These are phyloP conservation scores for Syncephalastrum contaminatum DNA, from an alignment of 371 early-diverging fungal genomes.

Conservation along the genomic window DNA sequence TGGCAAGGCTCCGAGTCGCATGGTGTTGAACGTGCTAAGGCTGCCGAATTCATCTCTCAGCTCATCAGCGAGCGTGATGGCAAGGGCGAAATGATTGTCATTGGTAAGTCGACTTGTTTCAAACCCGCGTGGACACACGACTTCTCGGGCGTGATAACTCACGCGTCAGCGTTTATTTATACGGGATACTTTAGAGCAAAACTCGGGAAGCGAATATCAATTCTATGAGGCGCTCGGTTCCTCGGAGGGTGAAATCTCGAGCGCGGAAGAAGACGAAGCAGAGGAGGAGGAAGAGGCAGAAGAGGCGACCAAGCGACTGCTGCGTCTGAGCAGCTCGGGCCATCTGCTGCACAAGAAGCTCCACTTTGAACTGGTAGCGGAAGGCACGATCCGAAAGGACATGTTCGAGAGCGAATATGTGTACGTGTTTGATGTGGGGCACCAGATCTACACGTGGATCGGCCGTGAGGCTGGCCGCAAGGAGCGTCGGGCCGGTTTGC, in stretches of 20 bases:
- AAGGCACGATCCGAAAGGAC: slow-evolving; percentile 40
- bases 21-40: slow-evolving; percentile 74
- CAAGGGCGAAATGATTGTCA: slow-evolving; percentile 60
- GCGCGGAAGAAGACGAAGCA: slow-evolving; percentile 38
- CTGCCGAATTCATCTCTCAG: slow-evolving; percentile 66
- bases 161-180: neutral
- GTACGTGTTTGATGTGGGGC: slow-evolving; percentile 60
- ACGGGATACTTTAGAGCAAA: slow-evolving; percentile 51
- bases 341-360: slow-evolving; percentile 31
- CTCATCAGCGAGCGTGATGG: slow-evolving; percentile 65
- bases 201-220: slow-evolving; percentile 54
- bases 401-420: slow-evolving; percentile 61
- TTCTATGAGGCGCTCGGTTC: slow-evolving; percentile 70
- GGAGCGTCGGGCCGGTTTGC: slow-evolving; percentile 58
- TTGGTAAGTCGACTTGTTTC: slow-evolving; percentile 43
- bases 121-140: no score
- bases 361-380: slow-evolving; percentile 48
- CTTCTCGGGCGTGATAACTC: neutral
- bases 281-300: slow-evolving; percentile 29
- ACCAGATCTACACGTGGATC: slow-evolving; percentile 66
- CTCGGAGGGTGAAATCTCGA: slow-evolving; percentile 55
- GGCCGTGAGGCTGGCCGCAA: slow-evolving; percentile 57
- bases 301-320: slow-evolving; percentile 41
- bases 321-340: slow-evolving; percentile 34
- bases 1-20: slow-evolving; percentile 72